Percentiles rank a stretch among this genome's conserved stretches.
Conservation (phyloP, 129 eudicot species). For the Tanacetum coccineum region DNA sequence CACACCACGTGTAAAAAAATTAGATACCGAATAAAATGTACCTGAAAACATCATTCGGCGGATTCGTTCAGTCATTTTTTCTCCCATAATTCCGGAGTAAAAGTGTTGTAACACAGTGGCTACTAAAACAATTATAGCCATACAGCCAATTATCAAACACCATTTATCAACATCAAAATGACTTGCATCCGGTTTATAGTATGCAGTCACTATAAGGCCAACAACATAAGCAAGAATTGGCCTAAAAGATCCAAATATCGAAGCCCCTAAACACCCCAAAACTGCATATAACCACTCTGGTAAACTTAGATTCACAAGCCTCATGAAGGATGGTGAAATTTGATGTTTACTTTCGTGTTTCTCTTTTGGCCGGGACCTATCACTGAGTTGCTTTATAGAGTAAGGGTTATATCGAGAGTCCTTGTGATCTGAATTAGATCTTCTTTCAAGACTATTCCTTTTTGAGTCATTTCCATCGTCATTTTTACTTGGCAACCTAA, state of each 20-base stretch:
- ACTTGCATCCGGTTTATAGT: constrained; percentile 37
- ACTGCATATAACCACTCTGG: constrained; percentile 64
- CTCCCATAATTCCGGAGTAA: constrained; percentile 73
- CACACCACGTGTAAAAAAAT: background rate
- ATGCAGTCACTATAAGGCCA: constrained; percentile 51
- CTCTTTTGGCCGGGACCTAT: constrained; percentile 14
- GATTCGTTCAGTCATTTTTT: constrained; percentile 56
- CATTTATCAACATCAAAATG: constrained; percentile 56
- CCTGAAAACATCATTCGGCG: constrained; percentile 73
- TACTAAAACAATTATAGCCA: constrained; percentile 49
- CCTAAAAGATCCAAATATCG: constrained; percentile 49
- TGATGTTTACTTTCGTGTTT: constrained; percentile 22
- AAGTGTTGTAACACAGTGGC: constrained; percentile 60
- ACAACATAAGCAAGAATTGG: constrained; percentile 57
- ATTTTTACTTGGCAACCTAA: constrained; percentile 48
- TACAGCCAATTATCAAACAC: constrained; percentile 58
- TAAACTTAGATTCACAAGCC: constrained; percentile 48
- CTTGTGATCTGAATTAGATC: constrained; percentile 20
- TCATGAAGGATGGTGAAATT: constrained; percentile 38
- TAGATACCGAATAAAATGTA: constrained; percentile 9
- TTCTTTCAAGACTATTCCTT: constrained; percentile 35
- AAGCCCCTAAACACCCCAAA: constrained; percentile 54
- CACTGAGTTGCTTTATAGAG: constrained; percentile 17
- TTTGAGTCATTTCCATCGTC: constrained; percentile 29
- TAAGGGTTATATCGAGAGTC: constrained; percentile 22